Percentiles rank a stretch among this genome's conserved stretches.
Conservation (phyloP, 805 yeast species). For the Candida stauntonica region DNA sequence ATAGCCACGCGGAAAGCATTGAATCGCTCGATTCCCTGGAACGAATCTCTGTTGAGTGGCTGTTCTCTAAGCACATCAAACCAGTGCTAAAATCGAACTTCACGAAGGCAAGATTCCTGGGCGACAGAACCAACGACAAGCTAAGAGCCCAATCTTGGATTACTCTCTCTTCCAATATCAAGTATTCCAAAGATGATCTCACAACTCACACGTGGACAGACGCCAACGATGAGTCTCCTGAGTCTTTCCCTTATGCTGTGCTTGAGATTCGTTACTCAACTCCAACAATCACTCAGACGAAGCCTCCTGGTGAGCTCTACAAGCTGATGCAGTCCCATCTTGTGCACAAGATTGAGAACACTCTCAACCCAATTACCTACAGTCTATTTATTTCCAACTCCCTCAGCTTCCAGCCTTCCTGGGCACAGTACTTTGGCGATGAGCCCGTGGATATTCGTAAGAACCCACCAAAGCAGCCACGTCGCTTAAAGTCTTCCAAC, state of each 20-base stretch:
- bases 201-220: slow-evolving; percentile 15
- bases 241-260: slow-evolving; percentile 44
- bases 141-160: slow-evolving; percentile 22
- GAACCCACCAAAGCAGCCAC: slow-evolving; percentile 31
- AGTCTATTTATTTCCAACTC: slow-evolving; percentile 26
- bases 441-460: slow-evolving; percentile 40
- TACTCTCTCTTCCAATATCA: slow-evolving; percentile 22
- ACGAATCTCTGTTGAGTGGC: slow-evolving; percentile 27
- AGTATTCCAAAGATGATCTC: slow-evolving; percentile 13
- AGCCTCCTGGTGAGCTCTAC: slow-evolving; percentile 26
- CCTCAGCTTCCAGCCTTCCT: slow-evolving; percentile 32
- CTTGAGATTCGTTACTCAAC: slow-evolving; percentile 45
- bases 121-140: not conserved
- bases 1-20: slow-evolving; percentile 9
- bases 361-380: slow-evolving; percentile 32
- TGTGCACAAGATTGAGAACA: slow-evolving; percentile 40
- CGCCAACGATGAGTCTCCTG: slow-evolving; percentile 8
- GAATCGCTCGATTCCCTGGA: slow-evolving; percentile 20
- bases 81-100: slow-evolving; percentile 19
- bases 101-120: slow-evolving; percentile 22
- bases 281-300: slow-evolving; percentile 22
- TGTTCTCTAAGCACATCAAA: slow-evolving; percentile 23
- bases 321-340: slow-evolving; percentile 44
- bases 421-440: slow-evolving; percentile 34
- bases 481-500: slow-evolving; percentile 4